Base-by-base conservation (phyloP, 495 filamentous ascomycete species). In the Usnea hakonensis region DNA sequence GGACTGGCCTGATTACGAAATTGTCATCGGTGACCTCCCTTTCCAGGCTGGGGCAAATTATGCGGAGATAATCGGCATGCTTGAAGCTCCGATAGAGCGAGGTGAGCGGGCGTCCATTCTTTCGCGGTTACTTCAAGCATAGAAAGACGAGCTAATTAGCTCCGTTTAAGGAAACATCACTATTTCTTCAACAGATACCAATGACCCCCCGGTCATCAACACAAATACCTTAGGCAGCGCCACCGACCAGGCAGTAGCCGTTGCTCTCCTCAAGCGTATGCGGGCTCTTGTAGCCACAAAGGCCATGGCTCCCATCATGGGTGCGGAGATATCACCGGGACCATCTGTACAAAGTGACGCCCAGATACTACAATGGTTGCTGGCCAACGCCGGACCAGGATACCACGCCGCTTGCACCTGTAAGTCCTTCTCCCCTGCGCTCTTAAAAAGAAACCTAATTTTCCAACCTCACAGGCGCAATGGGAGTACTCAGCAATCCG, bases 391-490 rank as follows among this genome's bases (percentile, higher is more conserved):
- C 3, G 72, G 60, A 43, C 35, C 71, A n/a, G 68, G 58, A 21
- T 57, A 65, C 33, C 67, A 63, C 13, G 35, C 52, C 0, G 56
- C 61, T 44, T 28, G 58, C 21, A 37, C 36, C 5, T 32, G 35
- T 26, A 68, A 58, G 4, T 65, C n/a, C n/a, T n/a, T n/a, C n/a
- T n/a, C n/a, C n/a, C n/a, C n/a, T n/a, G n/a, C n/a, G n/a, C n/a
- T n/a, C n/a, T n/a, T n/a, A n/a, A n/a, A n/a, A n/a, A 64, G 74
- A 78, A 2, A 69, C 83, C 14, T 82, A 68, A 50, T 83, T 85
- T 71, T 81, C 78, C 2, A 30, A 62, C 30, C 67, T 74, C 32
- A 78, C 78, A 16, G 75, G 75, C 59, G 67, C 62, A 33, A 80
- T 81, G 77, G 79, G 78, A 1, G 69, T 62, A 55, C 17, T 23